These are phyloP conservation scores for Tetrastigma voinierianum DNA, from an alignment of 164 flowering plant species.

Conservation along the genomic window DNA sequence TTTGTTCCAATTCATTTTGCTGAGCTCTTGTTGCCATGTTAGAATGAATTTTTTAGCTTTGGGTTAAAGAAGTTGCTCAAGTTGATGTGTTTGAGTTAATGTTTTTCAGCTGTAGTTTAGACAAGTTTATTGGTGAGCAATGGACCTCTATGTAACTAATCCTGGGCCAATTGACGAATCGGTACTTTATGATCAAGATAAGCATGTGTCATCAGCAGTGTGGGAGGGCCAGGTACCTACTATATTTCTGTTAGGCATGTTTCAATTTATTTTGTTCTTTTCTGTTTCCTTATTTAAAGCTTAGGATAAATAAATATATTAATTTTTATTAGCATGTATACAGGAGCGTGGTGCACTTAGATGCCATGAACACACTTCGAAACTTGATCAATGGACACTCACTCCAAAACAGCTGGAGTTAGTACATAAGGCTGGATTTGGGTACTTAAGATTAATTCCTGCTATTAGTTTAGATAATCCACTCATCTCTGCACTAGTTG, in stretches of 20 bases:
- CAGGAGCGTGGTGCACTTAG: conserved; percentile 80
- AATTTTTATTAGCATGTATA: not conserved
- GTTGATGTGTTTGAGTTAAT: not conserved
- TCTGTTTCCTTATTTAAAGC: not conserved
- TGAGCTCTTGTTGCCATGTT: too few relatives aligned
- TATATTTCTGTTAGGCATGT: not conserved
- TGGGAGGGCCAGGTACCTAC: conserved; percentile 72
- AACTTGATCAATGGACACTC: conserved; percentile 68
- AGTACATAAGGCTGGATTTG: conserved; percentile 67
- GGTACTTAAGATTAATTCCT: conserved; percentile 57
- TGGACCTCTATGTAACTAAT: conserved; percentile 49
- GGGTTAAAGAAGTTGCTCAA: too few relatives aligned
- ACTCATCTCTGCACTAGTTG: conserved; percentile 69
- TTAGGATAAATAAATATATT: not conserved
- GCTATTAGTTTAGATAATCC: conserved; percentile 73
- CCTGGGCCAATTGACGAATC: conserved; percentile 68
- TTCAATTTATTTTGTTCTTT: not conserved
- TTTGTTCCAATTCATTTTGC: too few relatives aligned
- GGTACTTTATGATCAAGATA: conserved; percentile 68
- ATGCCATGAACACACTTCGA: conserved; percentile 80
- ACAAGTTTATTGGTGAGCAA: not conserved
- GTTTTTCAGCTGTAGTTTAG: not conserved
- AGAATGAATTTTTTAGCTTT: too few relatives aligned
- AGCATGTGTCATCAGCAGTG: conserved; percentile 70
- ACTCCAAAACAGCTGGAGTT: conserved; percentile 50